Conservation (phyloP, 495 filamentous ascomycete genomes). For the Cercophora scortea region DNA sequence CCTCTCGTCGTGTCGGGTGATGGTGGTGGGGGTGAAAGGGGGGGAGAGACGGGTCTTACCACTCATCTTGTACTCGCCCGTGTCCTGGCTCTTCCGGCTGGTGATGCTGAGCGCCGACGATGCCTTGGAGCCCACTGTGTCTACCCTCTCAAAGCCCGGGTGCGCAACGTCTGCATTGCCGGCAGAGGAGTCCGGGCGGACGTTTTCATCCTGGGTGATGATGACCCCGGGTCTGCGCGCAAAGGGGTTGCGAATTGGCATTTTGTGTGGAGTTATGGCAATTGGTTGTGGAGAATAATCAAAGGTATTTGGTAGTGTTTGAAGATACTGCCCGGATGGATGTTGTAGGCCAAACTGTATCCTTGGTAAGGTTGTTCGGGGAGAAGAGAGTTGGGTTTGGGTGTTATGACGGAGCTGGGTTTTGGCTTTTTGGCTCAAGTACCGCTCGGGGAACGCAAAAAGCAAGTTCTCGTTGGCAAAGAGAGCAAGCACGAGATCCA, state of each 20-base stretch:
- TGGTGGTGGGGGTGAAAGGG: neutral
- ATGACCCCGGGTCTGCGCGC: conserved; percentile 47
- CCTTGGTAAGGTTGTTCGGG: too few species aligned
- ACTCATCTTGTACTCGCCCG: conserved; percentile 74
- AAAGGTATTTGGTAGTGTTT: neutral
- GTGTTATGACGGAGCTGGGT: too few species aligned
- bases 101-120: conserved; percentile 57
- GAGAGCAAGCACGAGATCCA: too few species aligned
- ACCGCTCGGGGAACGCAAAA: too few species aligned
- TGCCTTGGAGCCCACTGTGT: conserved; percentile 46
- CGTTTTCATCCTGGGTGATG: conserved; percentile 45
- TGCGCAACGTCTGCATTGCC: conserved; percentile 19
- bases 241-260: conserved; percentile 77
- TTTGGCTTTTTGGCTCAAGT: too few species aligned
- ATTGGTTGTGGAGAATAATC: neutral
- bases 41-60: conserved; percentile 45
- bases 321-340: neutral
- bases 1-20: neutral
- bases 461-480: too few species aligned
- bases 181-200: conserved; percentile 34
- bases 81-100: conserved; percentile 47
- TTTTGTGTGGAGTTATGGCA: conserved; percentile 30
- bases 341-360: too few species aligned
- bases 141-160: conserved; percentile 45
- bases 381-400: too few species aligned